Conservation (phyloP, 306 rosid genomes). For the Casuarina cunninghamiana region DNA sequence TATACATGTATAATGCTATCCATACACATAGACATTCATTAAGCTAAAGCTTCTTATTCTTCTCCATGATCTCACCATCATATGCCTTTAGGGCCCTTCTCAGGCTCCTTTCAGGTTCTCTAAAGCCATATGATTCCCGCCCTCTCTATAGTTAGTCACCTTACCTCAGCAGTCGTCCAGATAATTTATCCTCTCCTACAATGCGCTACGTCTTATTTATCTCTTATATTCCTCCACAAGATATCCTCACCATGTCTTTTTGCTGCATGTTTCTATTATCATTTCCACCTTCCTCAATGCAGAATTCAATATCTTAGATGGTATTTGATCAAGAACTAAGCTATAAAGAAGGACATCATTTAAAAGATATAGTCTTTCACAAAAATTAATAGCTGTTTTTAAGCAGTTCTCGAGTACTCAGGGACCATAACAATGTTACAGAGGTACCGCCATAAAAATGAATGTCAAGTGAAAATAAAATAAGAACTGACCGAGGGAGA, state of each 20-base stretch:
- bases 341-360: neutral
- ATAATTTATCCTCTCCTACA: neutral
- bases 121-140: neutral
- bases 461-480: conserved; percentile 12
- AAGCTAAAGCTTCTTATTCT: neutral
- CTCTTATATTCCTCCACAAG: neutral
- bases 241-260: neutral
- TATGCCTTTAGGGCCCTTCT: neutral
- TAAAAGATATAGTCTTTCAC: neutral
- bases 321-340: neutral
- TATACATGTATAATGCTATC: neutral
- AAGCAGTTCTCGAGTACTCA: neutral
- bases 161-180: neutral
- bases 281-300: neutral
- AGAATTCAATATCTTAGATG: neutral
- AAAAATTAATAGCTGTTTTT: neutral
- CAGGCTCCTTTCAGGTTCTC: neutral
- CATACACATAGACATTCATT: neutral
- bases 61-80: neutral
- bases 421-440: conserved; percentile 3
- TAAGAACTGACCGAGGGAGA: neutral
- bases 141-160: neutral
- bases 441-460: conserved; percentile 14
- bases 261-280: neutral
- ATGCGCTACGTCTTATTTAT: neutral